phyloP scores from a whole-genome alignment of 352 stramenopile genomes.

The Globisporangium paddicum region DNA sequence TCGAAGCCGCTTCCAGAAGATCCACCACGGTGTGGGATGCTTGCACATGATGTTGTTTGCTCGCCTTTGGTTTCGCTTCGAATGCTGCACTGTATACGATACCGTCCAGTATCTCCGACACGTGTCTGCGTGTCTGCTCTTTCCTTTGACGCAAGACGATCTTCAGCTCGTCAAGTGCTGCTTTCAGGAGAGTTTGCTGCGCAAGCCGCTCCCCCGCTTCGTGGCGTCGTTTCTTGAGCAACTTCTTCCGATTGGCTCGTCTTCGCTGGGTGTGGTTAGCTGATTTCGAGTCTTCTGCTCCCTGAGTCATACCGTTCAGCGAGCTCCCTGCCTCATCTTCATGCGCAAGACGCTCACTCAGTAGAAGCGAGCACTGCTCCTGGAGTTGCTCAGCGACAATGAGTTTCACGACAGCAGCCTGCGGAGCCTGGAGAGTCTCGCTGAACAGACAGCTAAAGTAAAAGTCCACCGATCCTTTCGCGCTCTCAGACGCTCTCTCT shows the following conservation, averaged over 20 bases:
- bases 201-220: conserved; percentile 25
- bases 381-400: conserved; percentile 74
- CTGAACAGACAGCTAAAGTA: conserved; percentile 43
- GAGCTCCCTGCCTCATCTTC: conserved; percentile 26
- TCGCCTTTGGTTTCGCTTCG: conserved; percentile 6
- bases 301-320: neutral
- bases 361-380: conserved; percentile 56
- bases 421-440: conserved; percentile 32
- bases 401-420: conserved; percentile 53
- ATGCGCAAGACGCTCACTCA: conserved; percentile 47
- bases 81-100: conserved; percentile 38
- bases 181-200: conserved; percentile 37
- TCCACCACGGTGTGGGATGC: conserved; percentile 2
- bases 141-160: conserved; percentile 23
- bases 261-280: conserved; percentile 48
- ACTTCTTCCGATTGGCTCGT: conserved; percentile 60
- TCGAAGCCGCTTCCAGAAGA: neutral
- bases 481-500: neutral
- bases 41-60: neutral
- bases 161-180: conserved; percentile 39
- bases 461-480: conserved; percentile 18
- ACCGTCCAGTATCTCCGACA: conserved; percentile 28
- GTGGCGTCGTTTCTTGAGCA: conserved; percentile 54
- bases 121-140: conserved; percentile 15
- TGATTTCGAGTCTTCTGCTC: conserved; percentile 4